Base-by-base conservation (phyloP, 164 flowering plant genomes). In the Magnolia kwangsiensis region DNA sequence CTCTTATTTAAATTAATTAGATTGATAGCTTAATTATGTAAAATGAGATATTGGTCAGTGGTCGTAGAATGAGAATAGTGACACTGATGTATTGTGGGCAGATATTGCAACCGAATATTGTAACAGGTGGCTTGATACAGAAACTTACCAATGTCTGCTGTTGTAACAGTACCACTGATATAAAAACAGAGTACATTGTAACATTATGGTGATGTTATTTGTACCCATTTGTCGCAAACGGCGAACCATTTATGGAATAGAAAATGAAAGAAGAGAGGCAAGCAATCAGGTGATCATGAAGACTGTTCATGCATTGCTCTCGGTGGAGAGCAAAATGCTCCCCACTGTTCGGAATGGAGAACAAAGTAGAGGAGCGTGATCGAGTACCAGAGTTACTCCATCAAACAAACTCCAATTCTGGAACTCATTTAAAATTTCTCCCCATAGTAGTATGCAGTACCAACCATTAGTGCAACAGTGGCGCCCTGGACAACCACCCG, bases 401-500 rank as follows among this genome's bases (percentile, higher is more conserved):
- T 51, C 58, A 16, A 55, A 55, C 21, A 49, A 19, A 37, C 70
- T 63, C 61, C 4, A 51, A 10, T 55, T 55, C 18, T 10, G 8
- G 61, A 55, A 55, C 61, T 55, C 61, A 4, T 19, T 58, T 80
- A 78, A 51, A 80, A 73, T 51, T 80, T 82, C 63, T 86, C 86
- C 21, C 92, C 97, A 23, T 91, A 92, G 81, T 90, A 93, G 77
- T 86, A 90, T 0, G 97, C 97, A 69, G 93, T 85, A 76, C 98
- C 97, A 72, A 93, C 91, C 98, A 91, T 95, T 10, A 95, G 85
- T 13, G 97, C 97, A 67, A 93, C 97, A 1, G 97, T 95, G 31
- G 91, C 97, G 76, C 97, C 98, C 85, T 95, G 98, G 63, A 84
- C 95, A 70, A 92, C 87, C 73, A 95, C 96, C 76, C 97, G 90